These are phyloP conservation scores for Pyrrhoderma lamaoense DNA, from an alignment of 1,284 basidiomycete genomes.

Conservation along the genomic window DNA sequence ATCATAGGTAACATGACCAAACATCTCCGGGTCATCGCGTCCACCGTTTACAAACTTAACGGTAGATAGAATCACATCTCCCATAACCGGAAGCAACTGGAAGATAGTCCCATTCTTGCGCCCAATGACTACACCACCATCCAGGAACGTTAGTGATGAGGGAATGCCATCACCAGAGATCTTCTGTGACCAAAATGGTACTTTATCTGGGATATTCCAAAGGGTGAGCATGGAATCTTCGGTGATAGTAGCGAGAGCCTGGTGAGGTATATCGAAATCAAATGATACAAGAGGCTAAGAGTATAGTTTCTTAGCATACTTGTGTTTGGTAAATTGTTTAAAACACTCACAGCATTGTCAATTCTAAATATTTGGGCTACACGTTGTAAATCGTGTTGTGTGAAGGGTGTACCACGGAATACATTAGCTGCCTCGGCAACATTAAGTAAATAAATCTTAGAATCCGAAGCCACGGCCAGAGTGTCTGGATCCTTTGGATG, in stretches of 20 bases:
- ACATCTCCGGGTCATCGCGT: slow-evolving; percentile 72
- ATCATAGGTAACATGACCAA: slow-evolving; percentile 77
- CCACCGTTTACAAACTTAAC: slow-evolving; percentile 66
- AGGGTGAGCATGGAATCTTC: slow-evolving; percentile 70
- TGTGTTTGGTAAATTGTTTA: neutral
- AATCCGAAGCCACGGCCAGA: slow-evolving; percentile 71
- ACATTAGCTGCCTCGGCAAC: slow-evolving; percentile 49
- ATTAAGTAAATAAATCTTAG: slow-evolving; percentile 66
- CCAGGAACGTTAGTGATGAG: slow-evolving; percentile 73
- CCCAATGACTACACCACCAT: slow-evolving; percentile 70
- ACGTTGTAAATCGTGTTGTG: slow-evolving; percentile 56
- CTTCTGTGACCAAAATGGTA: slow-evolving; percentile 65
- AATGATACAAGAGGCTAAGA: slow-evolving; percentile 66
- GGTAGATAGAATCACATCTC: slow-evolving; percentile 66
- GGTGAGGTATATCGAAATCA: slow-evolving; percentile 69
- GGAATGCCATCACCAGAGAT: slow-evolving; percentile 70
- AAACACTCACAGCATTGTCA: slow-evolving; percentile 47
- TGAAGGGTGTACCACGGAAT: slow-evolving; percentile 54
- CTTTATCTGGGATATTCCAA: slow-evolving; percentile 69
- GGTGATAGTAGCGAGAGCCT: slow-evolving; percentile 68
- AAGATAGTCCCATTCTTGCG: slow-evolving; percentile 74
- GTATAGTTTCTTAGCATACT: slow-evolving; percentile 3
- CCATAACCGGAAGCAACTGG: slow-evolving; percentile 65
- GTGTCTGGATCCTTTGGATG: slow-evolving; percentile 68
- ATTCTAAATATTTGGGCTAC: slow-evolving; percentile 60